phyloP scores from a whole-genome alignment of 306 rosid genomes.

The Canavalia ensiformis region DNA sequence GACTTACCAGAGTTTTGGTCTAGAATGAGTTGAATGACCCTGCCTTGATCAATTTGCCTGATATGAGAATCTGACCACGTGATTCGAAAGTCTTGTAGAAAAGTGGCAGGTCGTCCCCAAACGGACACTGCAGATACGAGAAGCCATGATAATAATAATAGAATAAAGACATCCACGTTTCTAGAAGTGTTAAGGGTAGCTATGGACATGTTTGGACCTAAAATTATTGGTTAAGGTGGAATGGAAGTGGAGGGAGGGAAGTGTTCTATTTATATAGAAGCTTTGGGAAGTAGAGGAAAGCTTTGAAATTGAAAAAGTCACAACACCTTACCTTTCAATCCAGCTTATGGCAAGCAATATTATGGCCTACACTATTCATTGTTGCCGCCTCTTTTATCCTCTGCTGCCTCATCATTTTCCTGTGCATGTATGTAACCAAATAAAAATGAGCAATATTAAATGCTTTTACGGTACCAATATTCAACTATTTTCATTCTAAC shows the following conservation, averaged over 20 bases:
- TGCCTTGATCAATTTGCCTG: constrained; percentile 29
- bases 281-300: neutral
- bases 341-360: constrained; percentile 14
- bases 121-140: neutral
- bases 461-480: neutral
- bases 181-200: neutral
- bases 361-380: constrained; percentile 19
- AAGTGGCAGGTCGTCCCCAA: constrained; percentile 28
- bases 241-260: neutral
- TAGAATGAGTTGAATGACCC: constrained; percentile 27
- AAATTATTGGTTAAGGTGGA: neutral
- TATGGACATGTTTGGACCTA: neutral
- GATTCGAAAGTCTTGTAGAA: constrained; percentile 16
- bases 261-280: constrained; percentile 4
- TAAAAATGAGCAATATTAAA: neutral
- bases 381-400: neutral
- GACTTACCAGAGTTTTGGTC: constrained; percentile 26
- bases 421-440: neutral
- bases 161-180: neutral
- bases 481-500: no score
- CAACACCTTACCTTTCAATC: neutral
- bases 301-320: constrained; percentile 7
- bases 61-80: constrained; percentile 23
- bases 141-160: constrained; percentile 6
- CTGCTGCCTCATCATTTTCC: constrained; percentile 12